Evolutionary conservation across 2,329 filamentous ascomycete genomes (phyloP).

Genomic region (Pseudogymnoascus sp.): DNA sequence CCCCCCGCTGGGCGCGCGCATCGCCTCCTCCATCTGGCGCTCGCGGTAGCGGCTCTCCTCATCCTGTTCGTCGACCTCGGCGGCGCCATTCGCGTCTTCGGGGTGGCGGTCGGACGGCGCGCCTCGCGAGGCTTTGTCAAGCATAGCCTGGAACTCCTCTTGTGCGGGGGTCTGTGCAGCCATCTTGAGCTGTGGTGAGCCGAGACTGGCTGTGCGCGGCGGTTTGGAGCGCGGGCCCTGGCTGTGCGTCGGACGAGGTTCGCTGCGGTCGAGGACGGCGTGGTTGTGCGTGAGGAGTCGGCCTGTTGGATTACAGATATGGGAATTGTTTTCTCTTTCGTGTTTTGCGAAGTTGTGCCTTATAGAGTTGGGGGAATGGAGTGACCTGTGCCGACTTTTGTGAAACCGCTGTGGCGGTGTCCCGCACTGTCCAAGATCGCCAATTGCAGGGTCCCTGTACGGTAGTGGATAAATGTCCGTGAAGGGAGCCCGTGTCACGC

Average conservation of each 20-base stretch:
- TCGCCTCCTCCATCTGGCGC: conserved; percentile 52
- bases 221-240: neutral
- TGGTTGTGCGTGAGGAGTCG: neutral
- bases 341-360: neutral
- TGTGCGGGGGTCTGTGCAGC: conserved; percentile 48
- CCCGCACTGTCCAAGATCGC: conserved; percentile 1
- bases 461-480: neutral
- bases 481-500: neutral
- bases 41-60: conserved; percentile 33
- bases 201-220: conserved; percentile 26
- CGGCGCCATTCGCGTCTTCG: conserved; percentile 49
- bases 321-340: neutral
- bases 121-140: conserved; percentile 45
- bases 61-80: conserved; percentile 49
- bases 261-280: neutral
- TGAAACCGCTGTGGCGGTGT: conserved; percentile 1
- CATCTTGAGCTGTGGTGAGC: conserved; percentile 25
- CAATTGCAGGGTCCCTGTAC: neutral
- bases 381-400: neutral
- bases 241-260: neutral
- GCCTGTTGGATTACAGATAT: neutral
- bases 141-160: conserved; percentile 58
- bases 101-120: conserved; percentile 37
- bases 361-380: neutral
- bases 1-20: conserved; percentile 58